phyloP scores from a whole-genome alignment of 2,329 filamentous ascomycete genomes.

The Fusarium praegraminearum region DNA sequence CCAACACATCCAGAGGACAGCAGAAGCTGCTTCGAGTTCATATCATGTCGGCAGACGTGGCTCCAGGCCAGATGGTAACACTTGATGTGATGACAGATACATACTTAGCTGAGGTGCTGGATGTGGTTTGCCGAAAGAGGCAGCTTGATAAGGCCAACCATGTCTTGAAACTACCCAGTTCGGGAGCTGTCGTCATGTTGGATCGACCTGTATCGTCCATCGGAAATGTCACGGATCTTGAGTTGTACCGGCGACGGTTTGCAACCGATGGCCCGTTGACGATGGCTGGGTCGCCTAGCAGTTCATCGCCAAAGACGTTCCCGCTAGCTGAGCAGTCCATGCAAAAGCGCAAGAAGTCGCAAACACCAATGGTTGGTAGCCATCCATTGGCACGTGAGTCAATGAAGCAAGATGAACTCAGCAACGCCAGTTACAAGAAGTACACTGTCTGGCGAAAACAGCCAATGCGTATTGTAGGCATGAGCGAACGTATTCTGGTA shows the following conservation, averaged over 20 bases:
- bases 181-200: constrained; percentile 78
- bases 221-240: constrained; percentile 79
- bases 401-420: constrained; percentile 69
- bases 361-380: constrained; percentile 64
- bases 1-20: constrained; percentile 67
- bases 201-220: constrained; percentile 85
- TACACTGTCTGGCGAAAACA: constrained; percentile 87
- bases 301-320: constrained; percentile 75
- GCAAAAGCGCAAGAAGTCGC: constrained; percentile 63
- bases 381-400: constrained; percentile 77
- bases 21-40: constrained; percentile 79
- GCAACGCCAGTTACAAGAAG: constrained; percentile 74
- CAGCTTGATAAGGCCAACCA: constrained; percentile 83
- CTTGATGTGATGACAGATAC: constrained; percentile 84
- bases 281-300: constrained; percentile 75
- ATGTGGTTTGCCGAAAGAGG: constrained; percentile 80
- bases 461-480: constrained; percentile 81
- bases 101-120: constrained; percentile 84
- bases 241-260: constrained; percentile 80
- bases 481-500: constrained; percentile 80
- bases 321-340: constrained; percentile 60
- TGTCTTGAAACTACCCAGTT: constrained; percentile 80
- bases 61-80: constrained; percentile 79
- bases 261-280: constrained; percentile 78
- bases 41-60: constrained; percentile 75